These are phyloP conservation scores for Hippophae gyantsensis DNA, from an alignment of 306 rosid species.

Conservation along the genomic window DNA sequence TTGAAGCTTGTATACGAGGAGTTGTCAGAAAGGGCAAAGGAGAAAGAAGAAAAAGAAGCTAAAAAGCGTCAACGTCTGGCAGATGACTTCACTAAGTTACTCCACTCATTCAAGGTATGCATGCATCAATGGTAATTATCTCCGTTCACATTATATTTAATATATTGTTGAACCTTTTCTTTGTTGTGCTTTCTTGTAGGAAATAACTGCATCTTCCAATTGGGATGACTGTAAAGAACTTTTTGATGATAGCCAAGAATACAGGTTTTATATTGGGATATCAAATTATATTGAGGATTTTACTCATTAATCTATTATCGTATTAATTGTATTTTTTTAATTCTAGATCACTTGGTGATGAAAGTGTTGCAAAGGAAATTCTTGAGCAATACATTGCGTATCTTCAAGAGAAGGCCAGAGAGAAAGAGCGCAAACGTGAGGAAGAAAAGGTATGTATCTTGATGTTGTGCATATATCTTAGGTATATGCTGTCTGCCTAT, in stretches of 20 bases:
- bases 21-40: slow-evolving; percentile 74
- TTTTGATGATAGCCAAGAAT: slow-evolving; percentile 83
- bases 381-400: slow-evolving; percentile 64
- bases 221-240: slow-evolving; percentile 89
- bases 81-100: slow-evolving; percentile 69
- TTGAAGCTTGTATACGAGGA: slow-evolving; percentile 79
- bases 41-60: slow-evolving; percentile 97
- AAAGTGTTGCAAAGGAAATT: slow-evolving; percentile 48
- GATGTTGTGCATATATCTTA: not conserved
- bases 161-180: slow-evolving; percentile 13
- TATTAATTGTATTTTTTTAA: slow-evolving; percentile 8
- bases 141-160: too few species aligned
- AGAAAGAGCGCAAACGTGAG: slow-evolving; percentile 94
- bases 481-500: not conserved
- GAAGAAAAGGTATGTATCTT: slow-evolving; percentile 64
- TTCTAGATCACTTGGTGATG: slow-evolving; percentile 75
- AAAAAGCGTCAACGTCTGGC: slow-evolving; percentile 93
- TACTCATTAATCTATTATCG: not conserved
- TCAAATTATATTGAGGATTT: not conserved
- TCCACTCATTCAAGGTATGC: slow-evolving; percentile 64
- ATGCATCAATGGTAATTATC: slow-evolving; percentile 10
- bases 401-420: slow-evolving; percentile 80
- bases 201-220: slow-evolving; percentile 52
- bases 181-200: slow-evolving; percentile 38
- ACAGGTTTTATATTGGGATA: slow-evolving; percentile 41